Conservation (phyloP, 2,329 filamentous ascomycete species). For the Sporothrix brunneoviolacea region DNA sequence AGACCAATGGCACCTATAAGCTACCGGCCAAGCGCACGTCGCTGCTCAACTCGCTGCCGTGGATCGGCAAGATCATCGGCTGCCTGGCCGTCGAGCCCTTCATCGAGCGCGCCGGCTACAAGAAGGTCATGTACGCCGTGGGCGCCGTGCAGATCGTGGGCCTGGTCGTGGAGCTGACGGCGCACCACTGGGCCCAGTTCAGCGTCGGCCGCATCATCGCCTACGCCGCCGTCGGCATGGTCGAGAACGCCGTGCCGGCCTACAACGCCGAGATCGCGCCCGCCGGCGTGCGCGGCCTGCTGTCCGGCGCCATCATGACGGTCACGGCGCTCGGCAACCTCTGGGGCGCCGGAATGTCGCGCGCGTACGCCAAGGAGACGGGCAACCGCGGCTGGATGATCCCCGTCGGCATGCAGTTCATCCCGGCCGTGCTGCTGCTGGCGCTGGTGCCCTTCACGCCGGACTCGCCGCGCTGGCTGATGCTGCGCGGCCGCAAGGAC, state of each 20-base stretch:
- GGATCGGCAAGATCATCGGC: slow-evolving; percentile 18
- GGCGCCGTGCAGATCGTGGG: slow-evolving; percentile 15
- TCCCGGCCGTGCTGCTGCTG: slow-evolving; percentile 28
- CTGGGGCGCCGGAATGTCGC: slow-evolving; percentile 21
- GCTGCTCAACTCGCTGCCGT: slow-evolving; percentile 18
- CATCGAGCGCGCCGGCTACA: slow-evolving; percentile 18
- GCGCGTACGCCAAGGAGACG: slow-evolving; percentile 19
- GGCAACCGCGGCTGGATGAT: slow-evolving; percentile 29
- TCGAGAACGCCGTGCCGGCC: slow-evolving; percentile 15
- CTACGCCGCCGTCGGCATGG: slow-evolving; percentile 23
- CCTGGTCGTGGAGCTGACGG: slow-evolving; percentile 15
- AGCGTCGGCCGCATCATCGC: slow-evolving; percentile 21
- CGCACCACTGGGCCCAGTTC: slow-evolving; percentile 18
- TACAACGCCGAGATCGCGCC: slow-evolving; percentile 17
- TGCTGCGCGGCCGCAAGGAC: slow-evolving; percentile 15
- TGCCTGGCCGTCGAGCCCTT: slow-evolving; percentile 13
- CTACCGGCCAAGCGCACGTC: slow-evolving; percentile 12
- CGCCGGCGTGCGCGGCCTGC: slow-evolving; percentile 11
- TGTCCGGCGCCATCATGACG: slow-evolving; percentile 15
- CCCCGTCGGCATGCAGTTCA: slow-evolving; percentile 30
- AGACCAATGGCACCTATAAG: slow-evolving; percentile 4
- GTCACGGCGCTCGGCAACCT: slow-evolving; percentile 16
- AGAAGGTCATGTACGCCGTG: slow-evolving; percentile 15
- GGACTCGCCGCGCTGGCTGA: slow-evolving; percentile 20
- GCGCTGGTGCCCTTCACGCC: slow-evolving; percentile 18